These are phyloP conservation scores for Porcisia hertigi DNA, from an alignment of 208 protist genomes.

Conservation along the genomic window DNA sequence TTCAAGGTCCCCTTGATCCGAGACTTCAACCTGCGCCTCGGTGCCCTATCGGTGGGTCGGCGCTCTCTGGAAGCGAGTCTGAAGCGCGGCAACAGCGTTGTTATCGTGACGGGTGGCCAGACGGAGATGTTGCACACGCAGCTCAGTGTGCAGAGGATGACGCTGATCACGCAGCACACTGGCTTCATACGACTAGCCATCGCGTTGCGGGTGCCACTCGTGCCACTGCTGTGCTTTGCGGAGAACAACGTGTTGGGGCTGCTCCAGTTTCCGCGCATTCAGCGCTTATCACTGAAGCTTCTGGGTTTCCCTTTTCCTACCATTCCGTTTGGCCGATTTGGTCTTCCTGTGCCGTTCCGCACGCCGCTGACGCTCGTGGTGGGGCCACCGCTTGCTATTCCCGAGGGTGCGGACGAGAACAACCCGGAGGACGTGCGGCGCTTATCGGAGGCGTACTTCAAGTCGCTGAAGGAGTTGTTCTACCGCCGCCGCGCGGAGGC, in stretches of 20 bases:
- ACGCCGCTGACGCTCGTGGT: conserved; percentile 74
- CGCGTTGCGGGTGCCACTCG: conserved; percentile 59
- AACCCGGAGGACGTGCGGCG: conserved; percentile 60
- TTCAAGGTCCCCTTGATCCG: conserved; percentile 76
- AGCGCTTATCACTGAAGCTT: conserved; percentile 54
- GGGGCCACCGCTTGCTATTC: conserved; percentile 59
- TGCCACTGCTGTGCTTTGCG: conserved; percentile 83
- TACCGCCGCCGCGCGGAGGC: conserved; percentile 68
- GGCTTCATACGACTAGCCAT: conserved; percentile 84
- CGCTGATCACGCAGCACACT: conserved; percentile 73
- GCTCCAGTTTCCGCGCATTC: conserved; percentile 64
- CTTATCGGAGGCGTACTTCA: conserved; percentile 65
- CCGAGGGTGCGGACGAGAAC: conserved; percentile 47
- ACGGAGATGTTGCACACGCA: conserved; percentile 81
- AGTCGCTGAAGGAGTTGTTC: conserved; percentile 59
- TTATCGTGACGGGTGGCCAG: conserved; percentile 88
- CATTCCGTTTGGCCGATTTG: conserved; percentile 70
- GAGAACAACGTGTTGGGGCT: conserved; percentile 80
- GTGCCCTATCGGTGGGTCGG: conserved; percentile 61
- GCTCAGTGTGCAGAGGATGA: conserved; percentile 49
- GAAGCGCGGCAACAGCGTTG: conserved; percentile 58
- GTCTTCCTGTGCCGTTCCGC: conserved; percentile 64
- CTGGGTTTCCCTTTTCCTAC: conserved; percentile 86
- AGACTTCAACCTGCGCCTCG: conserved; percentile 74
- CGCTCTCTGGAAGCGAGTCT: conserved; percentile 55